A percentile compares a stretch with the other conserved stretches of the same genome.
These are phyloP conservation scores for Mesembryanthemum crystallinum DNA, from an alignment of 148 eudicot genomes.

Conservation along the genomic window DNA sequence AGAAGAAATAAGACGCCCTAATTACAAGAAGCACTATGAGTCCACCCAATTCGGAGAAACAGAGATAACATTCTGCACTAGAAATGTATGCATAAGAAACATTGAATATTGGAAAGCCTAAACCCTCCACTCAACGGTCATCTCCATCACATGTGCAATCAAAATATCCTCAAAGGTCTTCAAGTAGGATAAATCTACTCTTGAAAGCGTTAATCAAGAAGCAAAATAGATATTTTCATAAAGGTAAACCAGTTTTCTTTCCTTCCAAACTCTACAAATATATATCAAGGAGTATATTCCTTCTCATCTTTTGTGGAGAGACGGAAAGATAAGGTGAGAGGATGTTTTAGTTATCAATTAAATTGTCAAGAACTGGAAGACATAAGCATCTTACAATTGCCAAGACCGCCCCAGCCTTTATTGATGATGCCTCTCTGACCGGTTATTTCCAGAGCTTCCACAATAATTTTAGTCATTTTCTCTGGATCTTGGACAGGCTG, in stretches of 20 bases:
- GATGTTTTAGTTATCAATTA: neutral
- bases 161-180: neutral
- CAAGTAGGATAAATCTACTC: neutral
- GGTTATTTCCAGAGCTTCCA: constrained; percentile 66
- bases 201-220: neutral
- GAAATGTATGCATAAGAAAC: too few relatives aligned
- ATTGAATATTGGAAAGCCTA: too few relatives aligned
- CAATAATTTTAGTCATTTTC: constrained; percentile 75
- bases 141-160: neutral
- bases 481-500: constrained; percentile 92
- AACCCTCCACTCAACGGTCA: neutral
- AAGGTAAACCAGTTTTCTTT: neutral
- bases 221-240: neutral
- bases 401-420: constrained; percentile 98
- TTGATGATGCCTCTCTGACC: constrained; percentile 87
- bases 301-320: neutral
- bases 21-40: neutral
- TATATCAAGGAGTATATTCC: neutral
- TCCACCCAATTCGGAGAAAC: neutral
- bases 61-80: too few relatives aligned
- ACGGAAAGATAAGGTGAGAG: neutral
- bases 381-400: constrained; percentile 60
- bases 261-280: neutral
- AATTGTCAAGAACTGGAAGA: constrained; percentile 1
- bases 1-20: too few relatives aligned